Conservation (phyloP, 116 monocot genomes). For the Dioscorea cayenensis region DNA sequence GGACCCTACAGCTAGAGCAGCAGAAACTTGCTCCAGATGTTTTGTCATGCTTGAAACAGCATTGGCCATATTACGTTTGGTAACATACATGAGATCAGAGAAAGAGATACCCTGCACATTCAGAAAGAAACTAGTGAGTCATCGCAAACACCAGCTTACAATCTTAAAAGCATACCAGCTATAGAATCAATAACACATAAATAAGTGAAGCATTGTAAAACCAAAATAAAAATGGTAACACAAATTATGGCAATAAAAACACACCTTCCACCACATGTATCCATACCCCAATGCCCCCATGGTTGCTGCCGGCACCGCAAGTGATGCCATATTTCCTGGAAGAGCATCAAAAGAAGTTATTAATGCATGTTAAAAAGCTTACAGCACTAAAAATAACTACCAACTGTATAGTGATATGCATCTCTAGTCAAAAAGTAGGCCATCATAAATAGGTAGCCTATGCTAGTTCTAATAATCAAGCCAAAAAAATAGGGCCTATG, state of each 20-base stretch:
- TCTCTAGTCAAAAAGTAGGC: neutral
- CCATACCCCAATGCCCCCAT: constrained; percentile 83
- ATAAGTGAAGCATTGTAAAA: no score
- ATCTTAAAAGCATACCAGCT: no score
- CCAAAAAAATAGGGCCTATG: no score
- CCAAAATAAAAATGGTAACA: no score
- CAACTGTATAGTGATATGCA: neutral
- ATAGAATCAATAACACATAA: no score
- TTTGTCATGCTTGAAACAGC: constrained; percentile 92
- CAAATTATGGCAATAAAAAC: constrained; percentile 4
- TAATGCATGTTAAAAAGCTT: neutral
- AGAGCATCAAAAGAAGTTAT: neutral
- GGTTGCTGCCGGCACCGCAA: constrained; percentile 75
- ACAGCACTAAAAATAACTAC: neutral
- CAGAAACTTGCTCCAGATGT: constrained; percentile 82
- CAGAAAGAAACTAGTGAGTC: neutral
- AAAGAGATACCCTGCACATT: constrained; percentile 58
- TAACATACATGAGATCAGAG: constrained; percentile 95
- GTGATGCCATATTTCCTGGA: constrained; percentile 46
- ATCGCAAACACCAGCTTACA: neutral
- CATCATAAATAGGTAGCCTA: no score
- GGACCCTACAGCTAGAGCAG: constrained; percentile 77
- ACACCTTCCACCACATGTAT: constrained; percentile 99
- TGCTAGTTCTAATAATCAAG: no score
- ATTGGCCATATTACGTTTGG: constrained; percentile 84